Evolutionary conservation across 1,284 basidiomycete genomes (phyloP), one percentile per base, ranked within the genome.

Genomic region (Schizophyllum commune): DNA sequence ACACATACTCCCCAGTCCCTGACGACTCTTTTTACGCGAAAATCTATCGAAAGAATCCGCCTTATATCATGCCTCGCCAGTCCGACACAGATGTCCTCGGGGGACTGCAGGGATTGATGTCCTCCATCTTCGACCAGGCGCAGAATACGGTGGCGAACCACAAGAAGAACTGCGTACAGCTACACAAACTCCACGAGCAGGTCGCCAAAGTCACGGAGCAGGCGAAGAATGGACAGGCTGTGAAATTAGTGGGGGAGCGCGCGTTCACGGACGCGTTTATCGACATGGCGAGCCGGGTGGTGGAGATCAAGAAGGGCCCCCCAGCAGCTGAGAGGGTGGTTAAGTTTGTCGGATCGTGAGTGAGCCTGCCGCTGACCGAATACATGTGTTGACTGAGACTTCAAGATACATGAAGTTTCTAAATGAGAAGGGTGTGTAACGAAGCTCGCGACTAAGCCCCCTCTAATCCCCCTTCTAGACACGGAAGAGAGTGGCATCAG

Each of bases 251-350:
- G 0, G 96, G 94, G 8, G 95, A 98, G 72, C 85, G 83, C 67
- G 80, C 80, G 1, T 98, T 98, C 73, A 86, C 89, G 63, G 82
- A 88, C 15, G 71, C 77, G 1, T 87, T 96, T 59, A 73, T 89
- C n/a, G 75, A 81, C 32, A 80, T 89, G 76, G 72, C 95, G 6
- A 79, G 81, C 59, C 82, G 84, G 52, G 79, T 90, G 6, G 70
- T 97, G 21, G 79, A 82, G 2, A 72, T 93, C 57, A 98, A 96
- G 81, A 96, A 95, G 73, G 95, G 94, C 13, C 82, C 81, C 0
- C 79, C 86, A 19, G 68, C 68, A 2, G 96, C 89, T 0, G 95
- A 98, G 71, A 79, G 91, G 56, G 78, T 92, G 33, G 79, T 95
- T 72, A 95, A 89, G 76, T 98, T 98, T 72, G 78, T 95, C 7